Evolutionary conservation across 345 rosid genomes (phyloP), one percentile per base, ranked within the genome.

Genomic region (Citrus medica): DNA sequence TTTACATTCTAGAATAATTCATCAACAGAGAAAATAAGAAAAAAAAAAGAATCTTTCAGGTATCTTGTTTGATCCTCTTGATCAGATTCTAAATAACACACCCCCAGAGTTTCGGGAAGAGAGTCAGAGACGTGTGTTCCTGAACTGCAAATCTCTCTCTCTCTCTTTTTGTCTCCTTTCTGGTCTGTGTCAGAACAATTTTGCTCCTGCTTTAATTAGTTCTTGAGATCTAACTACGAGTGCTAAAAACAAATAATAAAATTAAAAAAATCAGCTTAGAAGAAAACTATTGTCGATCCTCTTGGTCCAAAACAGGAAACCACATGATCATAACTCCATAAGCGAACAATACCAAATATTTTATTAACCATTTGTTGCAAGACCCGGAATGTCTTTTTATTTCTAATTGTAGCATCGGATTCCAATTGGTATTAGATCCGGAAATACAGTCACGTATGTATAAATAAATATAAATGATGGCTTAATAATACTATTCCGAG

Each of bases 331-430:
- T 38, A 7, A 38, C 42, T 2, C 1, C 42, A 38, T 32, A 81
- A 86, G 56, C 59, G 25, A 85, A 87, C 88, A 82, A 81, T 83
- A 58, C 64, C 68, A 21, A 16, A 56, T 62, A 69, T 79, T 82
- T 71, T 70, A 83, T 60, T 63, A 73, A 84, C 77, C 69, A 83
- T 81, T 84, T 80, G 81, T 67, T 76, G 79, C 78, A 71, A 79
- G 76, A 70, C 75, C 70, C 68, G 77, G 82, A 82, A 72, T 71
- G 77, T 40, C 33, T 37, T 61, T 30, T 69, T 56, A 68, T 81
- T 83, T 9, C 72, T 51, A 78, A 84, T 65, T 86, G 46, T 9
- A 73, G 82, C 81, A 55, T 79, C 71, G 86, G 89, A 82, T 85
- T 80, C 85, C 79, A 81, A 76, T 68, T 37, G 66, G 46, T 76